These are phyloP conservation scores for Thelonectria rubi DNA, from an alignment of 2,329 filamentous ascomycete genomes.

Conservation along the genomic window DNA sequence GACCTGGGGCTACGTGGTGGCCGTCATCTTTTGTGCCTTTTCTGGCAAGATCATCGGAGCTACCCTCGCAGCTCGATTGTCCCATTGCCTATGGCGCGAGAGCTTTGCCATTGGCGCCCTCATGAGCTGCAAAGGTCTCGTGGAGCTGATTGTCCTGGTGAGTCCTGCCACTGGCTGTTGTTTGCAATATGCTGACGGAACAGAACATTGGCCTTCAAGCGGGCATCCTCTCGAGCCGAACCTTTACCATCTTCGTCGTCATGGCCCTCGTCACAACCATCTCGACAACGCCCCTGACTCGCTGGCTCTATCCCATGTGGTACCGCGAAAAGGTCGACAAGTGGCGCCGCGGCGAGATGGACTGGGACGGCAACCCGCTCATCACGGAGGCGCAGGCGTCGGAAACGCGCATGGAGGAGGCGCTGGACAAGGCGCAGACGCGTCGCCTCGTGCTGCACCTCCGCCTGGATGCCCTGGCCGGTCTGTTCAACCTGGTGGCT, in stretches of 20 bases:
- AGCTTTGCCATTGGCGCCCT: slow-evolving; percentile 86
- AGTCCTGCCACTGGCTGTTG: slow-evolving; percentile 40
- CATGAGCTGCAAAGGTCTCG: slow-evolving; percentile 97
- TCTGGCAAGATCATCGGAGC: slow-evolving; percentile 86
- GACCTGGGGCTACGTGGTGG: slow-evolving; percentile 90
- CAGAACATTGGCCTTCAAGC: slow-evolving; percentile 82
- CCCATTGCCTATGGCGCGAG: slow-evolving; percentile 86
- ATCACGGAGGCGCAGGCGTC: slow-evolving; percentile 37
- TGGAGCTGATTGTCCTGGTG: slow-evolving; percentile 93
- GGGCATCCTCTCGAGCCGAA: slow-evolving; percentile 79
- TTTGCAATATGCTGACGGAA: not conserved
- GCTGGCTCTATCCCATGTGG: slow-evolving; percentile 75
- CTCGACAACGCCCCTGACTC: slow-evolving; percentile 79
- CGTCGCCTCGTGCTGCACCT: slow-evolving; percentile 41
- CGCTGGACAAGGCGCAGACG: slow-evolving; percentile 40
- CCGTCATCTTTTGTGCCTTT: slow-evolving; percentile 83
- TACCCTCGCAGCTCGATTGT: slow-evolving; percentile 75
- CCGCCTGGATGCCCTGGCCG: slow-evolving; percentile 42
- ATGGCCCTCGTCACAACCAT: slow-evolving; percentile 93
- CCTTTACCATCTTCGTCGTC: slow-evolving; percentile 93
- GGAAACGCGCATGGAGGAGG: slow-evolving; percentile 41
- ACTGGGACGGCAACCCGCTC: slow-evolving; percentile 71
- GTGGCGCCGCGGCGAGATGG: slow-evolving; percentile 83
- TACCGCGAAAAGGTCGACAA: slow-evolving; percentile 62
- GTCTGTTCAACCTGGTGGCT: slow-evolving; percentile 43